Evolutionary conservation across 2,329 filamentous ascomycete species (phyloP), one percentile per base, ranked within the genome.

Genomic region (Sporothrix curviconia): DNA sequence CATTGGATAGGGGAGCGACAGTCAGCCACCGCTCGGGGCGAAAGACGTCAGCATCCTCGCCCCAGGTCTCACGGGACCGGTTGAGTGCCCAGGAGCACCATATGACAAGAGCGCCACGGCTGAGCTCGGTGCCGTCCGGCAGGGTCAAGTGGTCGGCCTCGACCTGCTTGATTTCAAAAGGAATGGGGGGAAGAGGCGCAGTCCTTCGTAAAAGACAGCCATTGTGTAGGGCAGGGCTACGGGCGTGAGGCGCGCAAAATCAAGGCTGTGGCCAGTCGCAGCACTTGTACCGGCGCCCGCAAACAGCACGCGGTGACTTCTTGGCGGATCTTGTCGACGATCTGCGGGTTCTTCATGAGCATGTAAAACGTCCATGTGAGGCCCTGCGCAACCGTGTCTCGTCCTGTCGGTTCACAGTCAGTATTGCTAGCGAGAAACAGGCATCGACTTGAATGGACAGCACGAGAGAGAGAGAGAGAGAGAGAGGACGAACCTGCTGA

Each of bases 1-100:
- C 24, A 19, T 7, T 1, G 44, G 6, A 5, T 24, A 17, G 12
- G 28, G 28, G 6, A 17, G 15, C 8, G 14, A 11, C 19, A 47
- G 24, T 56, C 2, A 86, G 68, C 78, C 82, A 86, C 43, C 83
- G 72, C 53, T 79, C 77, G 0, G 83, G 83, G 3, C 72, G 73
- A 62, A 85, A 86, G 0, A 65, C 64, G 40, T 79, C 77, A 7
- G 81, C 77, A 61, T 85, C 79, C 0, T 71, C 66, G 5, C 82
- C 83, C 81, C 82, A 86, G 0, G 74, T 83, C 2, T 69, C 62
- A 9, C 62, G 68, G 1, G 83, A 84, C 11, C 83, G 74, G 61
- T 83, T 82, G 75, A 86, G 81, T 0, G 84, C 80, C 80, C 82
- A 86, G 3, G 81, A 72, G 60, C 80, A 84, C 83, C 83, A 87